Conservation (phyloP, 176 grass and related monocot genomes). For the Poa annua region DNA sequence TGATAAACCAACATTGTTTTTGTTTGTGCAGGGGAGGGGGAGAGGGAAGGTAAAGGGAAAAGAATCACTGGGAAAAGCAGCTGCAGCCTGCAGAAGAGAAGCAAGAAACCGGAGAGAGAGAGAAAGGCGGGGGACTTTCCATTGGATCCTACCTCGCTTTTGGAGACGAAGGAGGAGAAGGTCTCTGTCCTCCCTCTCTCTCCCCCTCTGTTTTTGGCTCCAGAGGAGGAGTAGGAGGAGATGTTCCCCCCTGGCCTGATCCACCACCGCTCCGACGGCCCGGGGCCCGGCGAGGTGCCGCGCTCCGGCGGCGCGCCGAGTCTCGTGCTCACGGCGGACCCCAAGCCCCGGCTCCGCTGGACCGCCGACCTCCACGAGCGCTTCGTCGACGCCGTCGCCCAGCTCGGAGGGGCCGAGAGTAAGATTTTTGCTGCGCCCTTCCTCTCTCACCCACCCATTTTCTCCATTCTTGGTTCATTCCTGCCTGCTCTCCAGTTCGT, state of each 20-base stretch:
- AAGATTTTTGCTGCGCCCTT: conserved; percentile 27
- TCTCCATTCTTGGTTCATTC: not conserved
- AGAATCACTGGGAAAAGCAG: conserved; percentile 42
- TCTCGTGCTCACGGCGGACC: conserved; percentile 91
- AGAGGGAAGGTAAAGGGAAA: not conserved
- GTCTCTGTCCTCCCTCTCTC: not conserved
- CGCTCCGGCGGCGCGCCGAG: conserved; percentile 54
- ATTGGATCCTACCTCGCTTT: conserved; percentile 54
- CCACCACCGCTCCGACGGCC: conserved; percentile 52
- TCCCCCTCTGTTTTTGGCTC: not conserved
- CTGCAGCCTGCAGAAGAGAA: conserved; percentile 44
- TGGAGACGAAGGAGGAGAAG: conserved; percentile 33
- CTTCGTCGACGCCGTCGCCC: conserved; percentile 96
- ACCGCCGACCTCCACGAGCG: conserved; percentile 97
- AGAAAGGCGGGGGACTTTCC: conserved; percentile 46
- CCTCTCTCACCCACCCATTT: not conserved
- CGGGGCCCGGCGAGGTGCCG: conserved; percentile 39
- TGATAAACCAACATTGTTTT: conserved; percentile 29
- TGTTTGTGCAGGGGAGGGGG: not conserved
- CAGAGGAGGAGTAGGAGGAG: conserved; percentile 30
- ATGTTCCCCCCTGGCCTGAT: conserved; percentile 66
- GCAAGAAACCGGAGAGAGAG: conserved; percentile 47
- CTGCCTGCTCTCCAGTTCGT: not conserved
- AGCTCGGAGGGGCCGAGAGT: conserved; percentile 98
- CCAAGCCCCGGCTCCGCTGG: conserved; percentile 90